Evolutionary conservation across 2,329 filamentous ascomycete genomes (phyloP).

Genomic region (Geosmithia flava): DNA sequence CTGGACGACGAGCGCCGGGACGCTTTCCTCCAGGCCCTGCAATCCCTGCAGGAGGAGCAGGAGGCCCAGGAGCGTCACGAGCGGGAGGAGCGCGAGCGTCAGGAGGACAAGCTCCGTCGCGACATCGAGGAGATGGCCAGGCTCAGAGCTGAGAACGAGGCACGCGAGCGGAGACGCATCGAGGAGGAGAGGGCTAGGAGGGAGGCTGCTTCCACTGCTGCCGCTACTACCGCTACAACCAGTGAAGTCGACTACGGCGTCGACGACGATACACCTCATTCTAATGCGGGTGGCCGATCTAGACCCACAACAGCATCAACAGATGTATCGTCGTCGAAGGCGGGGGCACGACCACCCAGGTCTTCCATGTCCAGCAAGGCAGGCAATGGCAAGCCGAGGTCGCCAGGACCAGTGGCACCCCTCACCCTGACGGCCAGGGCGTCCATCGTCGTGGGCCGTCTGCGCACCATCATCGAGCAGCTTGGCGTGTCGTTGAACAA

Average conservation of each 20-base stretch:
- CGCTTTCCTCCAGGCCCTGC: slow-evolving; percentile 74
- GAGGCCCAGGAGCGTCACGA: slow-evolving; percentile 56
- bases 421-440: slow-evolving; percentile 34
- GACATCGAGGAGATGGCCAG: slow-evolving; percentile 46
- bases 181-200: slow-evolving; percentile 39
- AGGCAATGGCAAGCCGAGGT: neutral
- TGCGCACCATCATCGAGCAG: slow-evolving; percentile 38
- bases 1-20: slow-evolving; percentile 88
- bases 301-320: no score
- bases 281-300: neutral
- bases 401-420: slow-evolving; percentile 5
- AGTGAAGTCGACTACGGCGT: slow-evolving; percentile 60
- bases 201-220: slow-evolving; percentile 14
- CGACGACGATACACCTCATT: slow-evolving; percentile 21
- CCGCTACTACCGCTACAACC: neutral
- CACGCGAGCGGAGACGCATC: slow-evolving; percentile 36
- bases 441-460: slow-evolving; percentile 36
- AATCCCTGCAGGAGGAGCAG: slow-evolving; percentile 75
- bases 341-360: slow-evolving; percentile 9
- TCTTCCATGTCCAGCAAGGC: slow-evolving; percentile 7
- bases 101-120: slow-evolving; percentile 42
- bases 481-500: slow-evolving; percentile 36
- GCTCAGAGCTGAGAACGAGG: slow-evolving; percentile 45
- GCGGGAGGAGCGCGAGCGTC: slow-evolving; percentile 41
- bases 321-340: neutral